Conservation (phyloP, 164 flowering plant species). For the grape (Vitis vinifera) region ASM3070453v1 NC_081813.1:5037001-5037500, state of each 20-base stretch:
- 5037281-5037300: not conserved
- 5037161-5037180: slow-evolving; percentile 13
- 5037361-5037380: slow-evolving; percentile 26
- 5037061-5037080: slow-evolving; percentile 18
- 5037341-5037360: slow-evolving; percentile 13
- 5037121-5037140: slow-evolving; percentile 6
- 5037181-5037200: slow-evolving; percentile 15
- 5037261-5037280: slow-evolving; percentile 13
- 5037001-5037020: slow-evolving; percentile 15
- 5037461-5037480: not conserved
- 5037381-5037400: slow-evolving; percentile 44
- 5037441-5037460: slow-evolving; percentile 29
- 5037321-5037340: not conserved
- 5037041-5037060: slow-evolving; percentile 17
- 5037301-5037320: not conserved
- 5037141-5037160: slow-evolving; percentile 22
- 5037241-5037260: slow-evolving; percentile 11
- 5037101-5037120: not conserved
- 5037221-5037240: slow-evolving; percentile 24
- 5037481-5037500: slow-evolving; percentile 19
- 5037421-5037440: slow-evolving; percentile 22
- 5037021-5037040: slow-evolving; percentile 25
- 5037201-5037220: slow-evolving; percentile 27
- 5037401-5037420: slow-evolving; percentile 1
- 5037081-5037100: slow-evolving; percentile 27